These are phyloP conservation scores for Punica granatum DNA, from an alignment of 345 rosid species.

Conservation along the genomic window DNA sequence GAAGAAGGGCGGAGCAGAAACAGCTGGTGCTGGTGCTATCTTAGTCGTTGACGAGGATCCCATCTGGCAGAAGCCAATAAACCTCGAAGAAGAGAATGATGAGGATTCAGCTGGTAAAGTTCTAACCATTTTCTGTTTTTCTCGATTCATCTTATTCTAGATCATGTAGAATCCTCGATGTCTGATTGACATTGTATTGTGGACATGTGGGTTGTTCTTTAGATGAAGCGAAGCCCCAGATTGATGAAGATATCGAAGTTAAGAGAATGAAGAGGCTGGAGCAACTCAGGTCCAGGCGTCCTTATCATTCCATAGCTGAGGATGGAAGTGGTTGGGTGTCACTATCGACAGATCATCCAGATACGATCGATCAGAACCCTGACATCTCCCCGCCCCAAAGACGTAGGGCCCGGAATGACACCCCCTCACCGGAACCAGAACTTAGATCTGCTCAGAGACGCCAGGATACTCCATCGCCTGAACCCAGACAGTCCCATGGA, in stretches of 20 bases:
- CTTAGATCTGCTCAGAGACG: slow-evolving; percentile 20
- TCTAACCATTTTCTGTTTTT: background rate
- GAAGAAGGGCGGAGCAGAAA: slow-evolving; percentile 6
- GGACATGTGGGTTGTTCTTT: slow-evolving; percentile 1
- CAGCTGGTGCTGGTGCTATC: slow-evolving; percentile 42
- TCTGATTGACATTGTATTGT: background rate
- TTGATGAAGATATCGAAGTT: slow-evolving; percentile 87
- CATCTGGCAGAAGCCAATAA: slow-evolving; percentile 77
- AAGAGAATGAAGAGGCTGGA: slow-evolving; percentile 81
- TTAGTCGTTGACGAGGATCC: slow-evolving; percentile 86
- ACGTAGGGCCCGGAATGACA: slow-evolving; percentile 42
- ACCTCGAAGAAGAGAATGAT: slow-evolving; percentile 48
- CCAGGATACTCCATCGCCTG: slow-evolving; percentile 39
- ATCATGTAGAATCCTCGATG: slow-evolving; percentile 2
- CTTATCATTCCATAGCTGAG: slow-evolving; percentile 62
- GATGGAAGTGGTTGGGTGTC: slow-evolving; percentile 97
- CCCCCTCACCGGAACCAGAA: slow-evolving; percentile 50
- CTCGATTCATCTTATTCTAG: background rate
- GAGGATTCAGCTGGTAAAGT: slow-evolving; percentile 62
- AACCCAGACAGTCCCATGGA: slow-evolving; percentile 10
- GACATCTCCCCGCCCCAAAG: slow-evolving; percentile 64
- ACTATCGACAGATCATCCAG: slow-evolving; percentile 28
- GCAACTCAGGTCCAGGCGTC: slow-evolving; percentile 47
- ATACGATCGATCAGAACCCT: slow-evolving; percentile 16
- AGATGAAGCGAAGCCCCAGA: slow-evolving; percentile 65